Conservation (phyloP, 129 eudicot genomes). For the Ambrosia artemisiifolia region DNA sequence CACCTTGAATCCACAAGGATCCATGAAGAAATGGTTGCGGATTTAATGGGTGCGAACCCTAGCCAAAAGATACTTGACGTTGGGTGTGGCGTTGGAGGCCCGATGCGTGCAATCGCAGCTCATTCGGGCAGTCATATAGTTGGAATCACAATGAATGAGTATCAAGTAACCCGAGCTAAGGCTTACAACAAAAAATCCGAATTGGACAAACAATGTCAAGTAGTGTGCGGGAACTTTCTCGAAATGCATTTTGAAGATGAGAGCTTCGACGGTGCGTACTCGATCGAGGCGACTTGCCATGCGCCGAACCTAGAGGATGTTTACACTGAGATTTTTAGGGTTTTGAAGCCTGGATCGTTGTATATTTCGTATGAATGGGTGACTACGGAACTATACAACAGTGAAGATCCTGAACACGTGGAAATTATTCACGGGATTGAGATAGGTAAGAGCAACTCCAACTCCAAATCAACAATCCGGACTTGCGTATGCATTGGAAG, state of each 20-base stretch:
- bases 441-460: no score
- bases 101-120: constrained; percentile 88
- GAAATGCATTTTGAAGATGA: constrained; percentile 72
- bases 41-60: constrained; percentile 55
- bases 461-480: no score
- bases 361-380: constrained; percentile 85
- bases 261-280: constrained; percentile 72
- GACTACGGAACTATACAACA: constrained; percentile 54
- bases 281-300: no score
- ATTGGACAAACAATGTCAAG: constrained; percentile 61
- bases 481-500: no score
- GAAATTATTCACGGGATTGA: constrained; percentile 79
- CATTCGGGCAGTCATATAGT: constrained; percentile 69
- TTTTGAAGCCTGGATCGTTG: constrained; percentile 71
- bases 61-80: constrained; percentile 66
- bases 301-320: constrained; percentile 84
- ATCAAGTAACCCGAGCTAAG: constrained; percentile 70
- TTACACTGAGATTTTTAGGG: constrained; percentile 70
- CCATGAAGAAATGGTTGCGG: constrained; percentile 81
- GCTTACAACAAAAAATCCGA: constrained; percentile 79
- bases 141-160: constrained; percentile 88
- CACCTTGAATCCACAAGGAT: constrained; percentile 53
- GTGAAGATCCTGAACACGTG: constrained; percentile 59
- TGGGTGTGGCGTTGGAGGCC: constrained; percentile 94
- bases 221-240: constrained; percentile 84